A percentile compares a stretch with the other conserved stretches of the same genome.
phyloP scores from a whole-genome alignment of 306 rosid species.

The Mimosa pudica region DNA sequence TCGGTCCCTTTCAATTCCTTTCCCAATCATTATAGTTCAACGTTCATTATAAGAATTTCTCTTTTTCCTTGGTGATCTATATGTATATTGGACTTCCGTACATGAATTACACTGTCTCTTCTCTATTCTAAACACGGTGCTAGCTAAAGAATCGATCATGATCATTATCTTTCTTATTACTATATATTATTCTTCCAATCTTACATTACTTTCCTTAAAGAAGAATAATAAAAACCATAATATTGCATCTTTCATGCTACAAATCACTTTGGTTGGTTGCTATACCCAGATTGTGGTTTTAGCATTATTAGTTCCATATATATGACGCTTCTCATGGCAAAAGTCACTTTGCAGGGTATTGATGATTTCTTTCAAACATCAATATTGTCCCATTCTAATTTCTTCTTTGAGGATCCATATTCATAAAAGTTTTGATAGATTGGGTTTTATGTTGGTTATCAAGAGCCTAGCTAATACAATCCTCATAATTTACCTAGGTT shows the following conservation, averaged over 20 bases:
- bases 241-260: background rate
- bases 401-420: no score
- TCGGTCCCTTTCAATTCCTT: background rate
- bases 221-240: background rate
- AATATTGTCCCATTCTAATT: no score
- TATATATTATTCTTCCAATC: background rate
- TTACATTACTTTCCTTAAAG: background rate
- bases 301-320: no score
- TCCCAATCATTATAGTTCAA: background rate
- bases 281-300: background rate
- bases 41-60: conserved; percentile 15
- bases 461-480: no score
- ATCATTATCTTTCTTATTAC: background rate
- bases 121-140: conserved; percentile 15
- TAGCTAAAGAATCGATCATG: conserved; percentile 1
- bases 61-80: conserved; percentile 33
- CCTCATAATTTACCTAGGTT: no score
- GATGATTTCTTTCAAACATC: no score
- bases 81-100: conserved; percentile 32
- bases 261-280: background rate
- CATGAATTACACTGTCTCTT: conserved; percentile 30
- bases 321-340: no score
- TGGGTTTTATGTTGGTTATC: no score
- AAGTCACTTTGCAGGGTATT: no score
- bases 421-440: no score